Evolutionary conservation across 73 alveolate species (phyloP).

Genomic region (Uronychia setigera): DNA sequence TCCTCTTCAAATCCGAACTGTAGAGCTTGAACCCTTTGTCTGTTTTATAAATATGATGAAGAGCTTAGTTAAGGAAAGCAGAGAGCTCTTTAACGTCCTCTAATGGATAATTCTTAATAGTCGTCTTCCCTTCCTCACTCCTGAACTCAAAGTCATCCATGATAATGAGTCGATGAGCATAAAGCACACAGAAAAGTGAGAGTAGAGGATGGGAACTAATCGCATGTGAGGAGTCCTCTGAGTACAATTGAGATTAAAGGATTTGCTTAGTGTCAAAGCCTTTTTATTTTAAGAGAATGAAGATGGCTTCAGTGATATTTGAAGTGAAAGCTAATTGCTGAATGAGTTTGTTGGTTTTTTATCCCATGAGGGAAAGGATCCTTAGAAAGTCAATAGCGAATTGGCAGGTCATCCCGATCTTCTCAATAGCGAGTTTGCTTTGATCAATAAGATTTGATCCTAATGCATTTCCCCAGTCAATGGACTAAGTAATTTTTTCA

Average conservation of each 20-base stretch:
- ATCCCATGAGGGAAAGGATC: neutral
- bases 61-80: slow-evolving; percentile 14
- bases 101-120: neutral
- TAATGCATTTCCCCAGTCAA: neutral
- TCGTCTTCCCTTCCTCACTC: slow-evolving; percentile 3
- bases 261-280: neutral
- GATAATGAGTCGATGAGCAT: slow-evolving; percentile 9
- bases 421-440: neutral
- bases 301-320: neutral
- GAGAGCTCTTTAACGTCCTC: slow-evolving; percentile 6
- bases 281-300: neutral
- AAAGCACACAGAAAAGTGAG: neutral
- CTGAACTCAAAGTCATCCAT: slow-evolving; percentile 43
- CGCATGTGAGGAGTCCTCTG: neutral
- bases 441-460: neutral
- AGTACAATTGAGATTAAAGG: neutral
- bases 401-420: neutral
- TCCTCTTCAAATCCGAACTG: neutral
- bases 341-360: neutral
- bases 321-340: neutral
- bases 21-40: slow-evolving; percentile 1
- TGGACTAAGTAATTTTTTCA: neutral
- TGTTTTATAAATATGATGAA: neutral
- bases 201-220: neutral
- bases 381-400: neutral